Percentiles rank a stretch among this genome's conserved stretches.
Evolutionary conservation across 2,329 filamentous ascomycete genomes (phyloP).

Genomic region (Ophiobolus disseminans): DNA sequence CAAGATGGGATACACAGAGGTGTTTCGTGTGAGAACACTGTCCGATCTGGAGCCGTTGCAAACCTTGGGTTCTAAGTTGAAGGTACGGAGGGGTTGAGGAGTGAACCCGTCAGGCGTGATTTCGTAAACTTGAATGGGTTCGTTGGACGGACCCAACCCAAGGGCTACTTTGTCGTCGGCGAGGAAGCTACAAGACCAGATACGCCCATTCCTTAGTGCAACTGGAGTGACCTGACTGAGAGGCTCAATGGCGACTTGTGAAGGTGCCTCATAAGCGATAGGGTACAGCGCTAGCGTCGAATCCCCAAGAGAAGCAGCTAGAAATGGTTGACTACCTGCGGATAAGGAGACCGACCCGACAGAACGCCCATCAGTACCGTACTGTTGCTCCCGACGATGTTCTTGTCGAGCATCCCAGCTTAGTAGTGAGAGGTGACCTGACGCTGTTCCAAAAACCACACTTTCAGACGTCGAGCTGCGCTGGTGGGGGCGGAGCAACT

Average conservation of each 20-base stretch:
- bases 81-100: constrained; percentile 48
- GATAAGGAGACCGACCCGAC: constrained; percentile 60
- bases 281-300: constrained; percentile 56
- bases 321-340: constrained; percentile 48
- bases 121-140: constrained; percentile 59
- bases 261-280: constrained; percentile 33
- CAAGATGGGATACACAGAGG: constrained; percentile 56
- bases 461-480: constrained; percentile 49
- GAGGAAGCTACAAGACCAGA: constrained; percentile 63
- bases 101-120: constrained; percentile 56
- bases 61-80: constrained; percentile 39
- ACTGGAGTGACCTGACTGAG: constrained; percentile 27
- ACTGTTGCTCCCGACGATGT: constrained; percentile 35
- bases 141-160: constrained; percentile 54
- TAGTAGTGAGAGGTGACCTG: constrained; percentile 57
- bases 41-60: constrained; percentile 34
- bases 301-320: constrained; percentile 62
- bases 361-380: constrained; percentile 51
- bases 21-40: constrained; percentile 15
- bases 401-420: constrained; percentile 21
- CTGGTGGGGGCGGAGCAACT: constrained; percentile 57
- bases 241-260: constrained; percentile 31
- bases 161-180: constrained; percentile 59
- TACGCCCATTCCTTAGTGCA: constrained; percentile 29
- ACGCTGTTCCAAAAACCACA: constrained; percentile 64